phyloP scores from a whole-genome alignment of 192 early-diverging fungal species.

The Podila clonocystis region DNA sequence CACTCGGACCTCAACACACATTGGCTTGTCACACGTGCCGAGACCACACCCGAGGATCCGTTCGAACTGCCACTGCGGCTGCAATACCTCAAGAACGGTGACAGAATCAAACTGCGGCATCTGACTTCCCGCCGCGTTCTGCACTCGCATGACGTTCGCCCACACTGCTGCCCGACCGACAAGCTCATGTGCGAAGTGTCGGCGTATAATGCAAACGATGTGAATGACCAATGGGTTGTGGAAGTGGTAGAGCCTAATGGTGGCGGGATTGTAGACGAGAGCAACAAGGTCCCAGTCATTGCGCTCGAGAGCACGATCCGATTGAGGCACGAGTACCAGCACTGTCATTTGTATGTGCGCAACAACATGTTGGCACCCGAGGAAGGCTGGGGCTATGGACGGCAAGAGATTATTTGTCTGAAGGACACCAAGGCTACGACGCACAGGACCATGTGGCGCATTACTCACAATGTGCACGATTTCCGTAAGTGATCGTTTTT shows the following conservation, averaged over 20 bases:
- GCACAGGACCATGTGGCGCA: neutral
- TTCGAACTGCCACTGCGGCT: slow-evolving; percentile 19
- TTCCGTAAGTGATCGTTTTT: neutral
- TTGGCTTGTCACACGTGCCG: slow-evolving; percentile 59
- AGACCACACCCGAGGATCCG: neutral
- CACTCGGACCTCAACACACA: slow-evolving; percentile 66
- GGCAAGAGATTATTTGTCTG: neutral
- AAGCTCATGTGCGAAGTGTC: slow-evolving; percentile 9
- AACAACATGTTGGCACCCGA: slow-evolving; percentile 39
- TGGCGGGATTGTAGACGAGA: neutral
- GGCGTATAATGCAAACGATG: slow-evolving; percentile 68
- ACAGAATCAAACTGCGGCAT: slow-evolving; percentile 76
- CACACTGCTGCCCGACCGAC: neutral
- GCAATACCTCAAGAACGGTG: slow-evolving; percentile 68
- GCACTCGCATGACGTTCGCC: slow-evolving; percentile 67
- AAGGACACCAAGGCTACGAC: neutral
- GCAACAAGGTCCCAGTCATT: slow-evolving; percentile 38
- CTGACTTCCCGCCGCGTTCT: slow-evolving; percentile 58
- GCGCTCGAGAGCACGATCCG: slow-evolving; percentile 67
- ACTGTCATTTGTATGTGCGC: slow-evolving; percentile 74
- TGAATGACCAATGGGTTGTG: slow-evolving; percentile 88
- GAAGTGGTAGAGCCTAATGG: slow-evolving; percentile 65
- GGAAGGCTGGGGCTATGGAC: slow-evolving; percentile 74
- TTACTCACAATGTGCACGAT: slow-evolving; percentile 1
- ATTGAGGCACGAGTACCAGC: slow-evolving; percentile 70